Base-by-base conservation (phyloP, 768 basidiomycete species). In the Gautieria morchelliformis region DNA sequence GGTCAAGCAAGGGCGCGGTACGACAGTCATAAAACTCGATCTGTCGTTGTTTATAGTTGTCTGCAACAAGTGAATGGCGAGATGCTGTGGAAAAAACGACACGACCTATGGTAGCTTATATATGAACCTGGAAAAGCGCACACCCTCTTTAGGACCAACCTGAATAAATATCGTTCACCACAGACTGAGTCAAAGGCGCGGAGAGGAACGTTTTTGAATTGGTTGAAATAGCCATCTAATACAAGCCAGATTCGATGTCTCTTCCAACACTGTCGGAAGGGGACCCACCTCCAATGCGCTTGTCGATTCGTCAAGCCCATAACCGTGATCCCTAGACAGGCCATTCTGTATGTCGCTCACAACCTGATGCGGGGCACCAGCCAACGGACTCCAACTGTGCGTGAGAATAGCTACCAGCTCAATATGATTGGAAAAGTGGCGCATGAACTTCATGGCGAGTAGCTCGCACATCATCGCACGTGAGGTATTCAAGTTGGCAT, bases 201-300 rank as follows among this genome's bases (percentile, higher is more conserved):
- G 91, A 78, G 11, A 96, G 74, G 65, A 98, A 95, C 30, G 78
- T 75, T 68, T 95, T 97, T 4, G 92, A 80, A 53, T 83, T 74
- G 0, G 91, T 93, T 8, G 86, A 81, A 63, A 98, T 90, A 3
- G 93, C 92, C 79, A 96, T 85, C 89, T 93, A 65, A 1, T 41
- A 40, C 50, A 30, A 9, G 20, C 51, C 5, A 11, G 24, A 39
- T 22, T 20, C 20, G 22, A 46, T 33, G 35, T 57, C 27, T 58
- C 42, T 17, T 60, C 32, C 47, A 54, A 42, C 40, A n/a, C 27
- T 8, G 40, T 39, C 22, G 20, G 5, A 45, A 42, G 24, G 45
- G 50, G 8, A 73, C 82, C 46, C 51, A 92, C 90, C 81, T 95
- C 93, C 4, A 96, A 77, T 1, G 91, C 89, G 66, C 85, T 93